Percentiles rank a stretch among this genome's conserved stretches.
phyloP scores from a whole-genome alignment of 345 rosid species.

The Noccaea bulbosa region DNA sequence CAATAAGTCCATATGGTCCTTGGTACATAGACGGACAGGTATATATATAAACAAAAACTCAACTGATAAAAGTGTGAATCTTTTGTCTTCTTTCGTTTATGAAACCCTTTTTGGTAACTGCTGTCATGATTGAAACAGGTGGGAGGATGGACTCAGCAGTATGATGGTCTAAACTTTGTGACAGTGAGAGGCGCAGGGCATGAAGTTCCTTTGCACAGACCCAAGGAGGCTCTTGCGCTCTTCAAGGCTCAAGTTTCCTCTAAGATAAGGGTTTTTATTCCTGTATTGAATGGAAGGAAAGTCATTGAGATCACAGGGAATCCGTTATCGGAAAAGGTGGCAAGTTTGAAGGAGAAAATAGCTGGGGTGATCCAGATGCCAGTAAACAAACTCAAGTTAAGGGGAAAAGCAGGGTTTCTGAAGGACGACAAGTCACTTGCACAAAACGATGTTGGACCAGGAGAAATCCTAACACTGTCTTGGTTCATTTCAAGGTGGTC shows the following conservation, averaged over 20 bases:
- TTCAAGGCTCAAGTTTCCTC: slow-evolving; percentile 41
- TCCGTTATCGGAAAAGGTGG: slow-evolving; percentile 63
- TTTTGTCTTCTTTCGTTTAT: background rate
- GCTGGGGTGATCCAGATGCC: slow-evolving; percentile 69
- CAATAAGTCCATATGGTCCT: slow-evolving; percentile 65
- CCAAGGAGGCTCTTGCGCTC: slow-evolving; percentile 72
- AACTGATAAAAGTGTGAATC: slow-evolving; percentile 1
- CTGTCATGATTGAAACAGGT: slow-evolving; percentile 59
- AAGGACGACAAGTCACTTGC: slow-evolving; percentile 73
- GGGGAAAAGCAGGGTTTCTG: slow-evolving; percentile 67
- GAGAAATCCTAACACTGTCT: slow-evolving; percentile 56
- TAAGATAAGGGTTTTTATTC: too few relatives aligned
- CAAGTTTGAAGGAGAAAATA: slow-evolving; percentile 76
- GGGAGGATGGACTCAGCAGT: slow-evolving; percentile 95
- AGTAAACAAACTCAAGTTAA: slow-evolving; percentile 70
- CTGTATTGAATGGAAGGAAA: too few relatives aligned
- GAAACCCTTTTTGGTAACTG: background rate
- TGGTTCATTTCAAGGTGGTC: too few relatives aligned
- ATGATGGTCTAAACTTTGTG: slow-evolving; percentile 79
- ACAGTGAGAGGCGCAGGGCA: slow-evolving; percentile 91
- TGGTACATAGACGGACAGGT: slow-evolving; percentile 92
- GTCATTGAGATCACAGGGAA: slow-evolving; percentile 60
- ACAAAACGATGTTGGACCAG: slow-evolving; percentile 60
- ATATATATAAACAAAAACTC: background rate
- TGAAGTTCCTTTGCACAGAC: slow-evolving; percentile 90